Evolutionary conservation across 1,284 basidiomycete species (phyloP), one percentile per base, ranked within the genome.

Genomic region (Apiotrichum laibachii): DNA sequence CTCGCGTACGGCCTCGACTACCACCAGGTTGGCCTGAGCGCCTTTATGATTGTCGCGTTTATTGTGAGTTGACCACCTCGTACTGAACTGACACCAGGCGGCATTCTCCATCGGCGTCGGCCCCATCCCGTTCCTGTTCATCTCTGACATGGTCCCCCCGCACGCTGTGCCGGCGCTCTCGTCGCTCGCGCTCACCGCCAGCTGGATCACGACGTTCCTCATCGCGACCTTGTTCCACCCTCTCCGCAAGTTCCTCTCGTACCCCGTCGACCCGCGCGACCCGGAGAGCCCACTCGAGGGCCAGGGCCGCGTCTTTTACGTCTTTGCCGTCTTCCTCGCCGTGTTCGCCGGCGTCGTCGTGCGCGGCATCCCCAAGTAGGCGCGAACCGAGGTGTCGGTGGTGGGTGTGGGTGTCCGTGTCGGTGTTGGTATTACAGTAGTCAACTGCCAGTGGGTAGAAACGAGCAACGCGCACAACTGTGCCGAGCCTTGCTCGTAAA

Each of bases 51-150:
- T 64, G 77, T 92, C 49, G 81, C 84, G 1, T 94, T 96, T 72
- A 87, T 96, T 39, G 86, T 89, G 72, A 50, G 85, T 80, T 13
- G n/a, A n/a, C 50, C 26, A 55, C 39, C 39, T 18, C 10, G 4
- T n/a, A 13, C 6, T 7, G 21, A 12, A 6, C 52, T 47, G 26
- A 40, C 33, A 2, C 9, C 50, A 69, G 63, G 90, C 89, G 72
- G 88, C 88, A 0, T 97, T 95, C 73, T 88, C 90, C 0, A 80
- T 90, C 42, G 93, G 93, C 1, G 81, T 96, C n/a, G 93, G 93
- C 1, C 92, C 93, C 1, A 80, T 96, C 39, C 93, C 93, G 0
- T 96, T 93, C 72, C 86, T 97, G 45, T 88, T 96, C 76, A 86
- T 95, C 35, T 86, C 91, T n/a, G 93, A 97, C 72, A 84, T 96